A percentile compares a stretch with the other conserved stretches of the same genome.
phyloP scores from a whole-genome alignment of 2,329 filamentous ascomycete genomes.

The Trichoderma breve region DNA sequence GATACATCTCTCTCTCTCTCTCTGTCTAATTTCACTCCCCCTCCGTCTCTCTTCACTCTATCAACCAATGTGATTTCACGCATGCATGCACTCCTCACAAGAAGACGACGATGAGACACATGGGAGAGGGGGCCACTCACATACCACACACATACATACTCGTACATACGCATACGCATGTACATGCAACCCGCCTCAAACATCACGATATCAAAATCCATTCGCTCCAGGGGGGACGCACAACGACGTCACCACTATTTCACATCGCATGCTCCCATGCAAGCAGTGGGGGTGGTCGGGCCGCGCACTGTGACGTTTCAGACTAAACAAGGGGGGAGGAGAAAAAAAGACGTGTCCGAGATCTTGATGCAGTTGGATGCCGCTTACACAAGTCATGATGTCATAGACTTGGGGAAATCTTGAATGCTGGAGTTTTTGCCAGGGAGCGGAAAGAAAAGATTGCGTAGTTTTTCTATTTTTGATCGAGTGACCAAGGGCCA shows the following conservation, averaged over 20 bases:
- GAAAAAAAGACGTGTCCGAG: background rate
- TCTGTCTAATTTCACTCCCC: background rate
- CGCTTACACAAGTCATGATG: background rate
- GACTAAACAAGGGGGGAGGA: background rate
- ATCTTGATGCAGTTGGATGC: background rate
- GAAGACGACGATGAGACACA: background rate
- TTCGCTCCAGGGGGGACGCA: background rate
- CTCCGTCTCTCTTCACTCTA: background rate
- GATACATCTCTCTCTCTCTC: background rate
- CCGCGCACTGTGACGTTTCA: constrained; percentile 10
- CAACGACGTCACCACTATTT: constrained; percentile 10
- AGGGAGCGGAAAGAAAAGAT: background rate
- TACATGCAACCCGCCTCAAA: background rate
- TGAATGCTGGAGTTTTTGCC: background rate
- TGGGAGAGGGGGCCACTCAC: background rate
- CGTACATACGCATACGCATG: background rate
- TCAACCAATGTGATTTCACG: background rate
- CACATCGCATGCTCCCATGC: background rate
- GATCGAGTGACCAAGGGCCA: background rate
- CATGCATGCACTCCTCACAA: background rate
- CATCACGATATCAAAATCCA: background rate
- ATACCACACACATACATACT: background rate
- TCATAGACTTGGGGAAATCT: background rate
- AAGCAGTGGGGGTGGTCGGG: background rate
- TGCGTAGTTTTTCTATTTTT: background rate